phyloP scores from a whole-genome alignment of 169 alveolate species.

The Plasmodium fragile region DNA sequence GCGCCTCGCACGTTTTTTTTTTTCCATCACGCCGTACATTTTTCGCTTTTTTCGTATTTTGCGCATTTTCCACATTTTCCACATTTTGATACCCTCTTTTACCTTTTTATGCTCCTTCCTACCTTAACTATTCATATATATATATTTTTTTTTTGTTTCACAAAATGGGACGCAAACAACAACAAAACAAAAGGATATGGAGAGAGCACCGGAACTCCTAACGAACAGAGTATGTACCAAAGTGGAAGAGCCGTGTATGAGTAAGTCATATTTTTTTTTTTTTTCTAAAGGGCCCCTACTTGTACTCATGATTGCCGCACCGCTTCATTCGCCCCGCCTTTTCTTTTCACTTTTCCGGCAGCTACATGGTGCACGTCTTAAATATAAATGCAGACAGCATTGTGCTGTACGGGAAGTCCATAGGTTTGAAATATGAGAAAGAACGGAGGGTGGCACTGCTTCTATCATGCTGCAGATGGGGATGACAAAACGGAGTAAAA shows the following conservation, averaged over 20 bases:
- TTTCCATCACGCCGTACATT: neutral
- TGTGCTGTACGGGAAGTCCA: conserved; percentile 69
- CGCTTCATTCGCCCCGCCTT: neutral
- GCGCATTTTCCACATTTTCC: neutral
- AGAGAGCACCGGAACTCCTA: conserved; percentile 64
- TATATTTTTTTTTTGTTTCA: neutral
- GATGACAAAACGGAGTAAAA: conserved; percentile 3
- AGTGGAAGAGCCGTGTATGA: conserved; percentile 71
- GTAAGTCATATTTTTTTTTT: conserved; percentile 24
- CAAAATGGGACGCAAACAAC: neutral
- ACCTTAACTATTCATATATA: conserved; percentile 3
- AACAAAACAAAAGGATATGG: conserved; percentile 72
- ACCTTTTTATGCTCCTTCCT: neutral
- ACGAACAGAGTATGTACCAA: conserved; percentile 62
- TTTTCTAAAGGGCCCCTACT: neutral
- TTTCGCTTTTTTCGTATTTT: neutral
- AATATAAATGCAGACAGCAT: conserved; percentile 54
- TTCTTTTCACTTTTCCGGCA: conserved; percentile 8
- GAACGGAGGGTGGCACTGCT: neutral
- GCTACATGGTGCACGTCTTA: conserved; percentile 58
- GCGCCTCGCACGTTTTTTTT: neutral
- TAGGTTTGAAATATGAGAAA: conserved; percentile 38
- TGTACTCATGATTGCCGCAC: neutral
- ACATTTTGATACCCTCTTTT: neutral
- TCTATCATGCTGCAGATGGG: neutral